These are phyloP conservation scores for Trifolium subterraneum DNA, from an alignment of 306 rosid genomes.

Conservation along the genomic window DNA sequence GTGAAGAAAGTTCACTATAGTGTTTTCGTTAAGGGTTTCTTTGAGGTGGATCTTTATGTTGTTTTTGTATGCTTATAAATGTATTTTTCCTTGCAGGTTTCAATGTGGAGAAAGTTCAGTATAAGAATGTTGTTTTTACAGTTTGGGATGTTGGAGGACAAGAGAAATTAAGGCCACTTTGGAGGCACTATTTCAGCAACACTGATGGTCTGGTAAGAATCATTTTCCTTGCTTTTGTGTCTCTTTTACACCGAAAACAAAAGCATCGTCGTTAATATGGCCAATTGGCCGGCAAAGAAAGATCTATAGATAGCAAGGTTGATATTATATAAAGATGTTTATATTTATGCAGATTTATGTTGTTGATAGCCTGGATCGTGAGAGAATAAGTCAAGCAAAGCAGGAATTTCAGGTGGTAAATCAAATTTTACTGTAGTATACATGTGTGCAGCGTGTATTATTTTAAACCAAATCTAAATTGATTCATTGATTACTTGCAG, in stretches of 20 bases:
- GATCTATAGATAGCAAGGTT: neutral
- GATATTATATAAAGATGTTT: slow-evolving; percentile 23
- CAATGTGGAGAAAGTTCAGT: slow-evolving; percentile 97
- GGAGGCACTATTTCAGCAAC: slow-evolving; percentile 96
- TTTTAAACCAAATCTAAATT: slow-evolving; percentile 36
- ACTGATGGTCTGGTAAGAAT: slow-evolving; percentile 85
- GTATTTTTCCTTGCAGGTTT: slow-evolving; percentile 64
- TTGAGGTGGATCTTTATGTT: slow-evolving; percentile 5
- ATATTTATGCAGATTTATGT: slow-evolving; percentile 77
- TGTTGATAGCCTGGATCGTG: slow-evolving; percentile 91
- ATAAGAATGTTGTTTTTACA: slow-evolving; percentile 94
- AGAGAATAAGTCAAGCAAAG: slow-evolving; percentile 90
- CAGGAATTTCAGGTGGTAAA: slow-evolving; percentile 84
- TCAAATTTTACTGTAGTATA: slow-evolving; percentile 10
- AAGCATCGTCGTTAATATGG: neutral
- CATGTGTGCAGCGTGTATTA: neutral
- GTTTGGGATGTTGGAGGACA: slow-evolving; percentile 99
- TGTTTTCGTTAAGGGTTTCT: neutral
- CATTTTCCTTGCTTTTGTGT: slow-evolving; percentile 18
- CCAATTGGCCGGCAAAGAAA: neutral
- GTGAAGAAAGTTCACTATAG: neutral
- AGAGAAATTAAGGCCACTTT: slow-evolving; percentile 92
- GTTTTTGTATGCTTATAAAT: slow-evolving; percentile 26
- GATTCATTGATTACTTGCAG: slow-evolving; percentile 57
- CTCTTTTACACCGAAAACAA: neutral